Base-by-base conservation (phyloP, 1,284 basidiomycete genomes). In the Pseudozyma tsukubaensis region DNA sequence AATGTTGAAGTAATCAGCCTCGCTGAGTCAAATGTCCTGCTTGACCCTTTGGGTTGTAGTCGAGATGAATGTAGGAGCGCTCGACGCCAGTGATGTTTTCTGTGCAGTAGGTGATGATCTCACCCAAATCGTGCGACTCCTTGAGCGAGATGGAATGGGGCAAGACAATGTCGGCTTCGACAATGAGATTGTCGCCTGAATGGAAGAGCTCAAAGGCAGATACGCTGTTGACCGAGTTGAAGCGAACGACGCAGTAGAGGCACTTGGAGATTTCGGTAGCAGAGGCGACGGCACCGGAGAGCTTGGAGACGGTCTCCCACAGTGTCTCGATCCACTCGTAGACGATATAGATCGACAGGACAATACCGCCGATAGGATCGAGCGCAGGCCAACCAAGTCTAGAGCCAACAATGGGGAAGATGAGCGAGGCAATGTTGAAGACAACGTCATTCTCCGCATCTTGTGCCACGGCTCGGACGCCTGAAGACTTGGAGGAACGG, bases 391-490 rank as follows among this genome's bases (percentile, higher is more conserved):
- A 59, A 11, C 74, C 70, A 3, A 80, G 69, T 37, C 72, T 62
- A n/a, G 65, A 50, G 29, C 72, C 79, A 36, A 86, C 44, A 54
- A 87, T 86, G 16, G 88, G 88, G 73, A 89, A 89, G 24, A 87
- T 79, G 16, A 89, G 84, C 8, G 88, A 88, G 74, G 88, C 86
- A 29, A 87, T 80, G 80, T 89, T 89, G 82, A 89, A 87, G 44
- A 87, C 86, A 12, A 85, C 85, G 64, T 88, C 88, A 74, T 88
- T 88, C 77, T 88, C 86, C 9, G 87, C 87, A 69, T 88, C 87
- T 56, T 86, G 85, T 16, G 84, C 81, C 44, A 86, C 70, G 9
- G 85, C 86, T 36, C 83, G 78, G 6, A 86, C 85, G 13, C 79
- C 79, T 3, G 83, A 81, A 48, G 82, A 86, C 44, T 83, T 83